Evolutionary conservation across 768 basidiomycete species (phyloP).

Genomic region (Floccularia luteovirens): DNA sequence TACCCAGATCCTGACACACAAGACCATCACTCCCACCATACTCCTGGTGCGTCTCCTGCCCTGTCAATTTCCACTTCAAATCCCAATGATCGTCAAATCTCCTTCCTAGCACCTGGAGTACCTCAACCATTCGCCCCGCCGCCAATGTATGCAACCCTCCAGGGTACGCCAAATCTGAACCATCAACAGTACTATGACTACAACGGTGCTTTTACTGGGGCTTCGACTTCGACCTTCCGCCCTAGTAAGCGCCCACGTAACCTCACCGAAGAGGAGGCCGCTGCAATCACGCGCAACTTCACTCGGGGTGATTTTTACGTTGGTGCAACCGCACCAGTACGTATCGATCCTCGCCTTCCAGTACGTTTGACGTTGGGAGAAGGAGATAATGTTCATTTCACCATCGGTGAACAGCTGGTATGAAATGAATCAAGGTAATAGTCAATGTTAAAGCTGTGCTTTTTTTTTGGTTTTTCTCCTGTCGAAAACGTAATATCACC

Average conservation of each 20-base stretch:
- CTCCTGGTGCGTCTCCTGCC: conserved; percentile 30
- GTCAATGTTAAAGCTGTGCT: too few species aligned
- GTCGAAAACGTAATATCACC: too few species aligned
- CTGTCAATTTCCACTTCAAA: conserved; percentile 7
- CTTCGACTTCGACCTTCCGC: conserved; percentile 73
- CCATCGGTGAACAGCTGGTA: conserved; percentile 36
- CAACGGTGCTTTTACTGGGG: conserved; percentile 57
- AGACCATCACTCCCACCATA: conserved; percentile 35
- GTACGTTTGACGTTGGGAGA: conserved; percentile 76
- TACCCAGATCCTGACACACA: conserved; percentile 73
- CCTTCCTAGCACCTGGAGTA: conserved; percentile 15
- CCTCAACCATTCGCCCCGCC: conserved; percentile 33
- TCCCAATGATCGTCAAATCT: conserved; percentile 7
- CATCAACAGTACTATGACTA: conserved; percentile 78
- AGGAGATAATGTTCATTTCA: conserved; percentile 73
- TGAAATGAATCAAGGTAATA: conserved; percentile 13
- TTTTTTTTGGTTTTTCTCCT: too few species aligned
- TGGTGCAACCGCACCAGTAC: conserved; percentile 72
- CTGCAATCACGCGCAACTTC: conserved; percentile 78
- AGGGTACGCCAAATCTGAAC: conserved; percentile 38
- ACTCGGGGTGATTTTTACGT: conserved; percentile 79
- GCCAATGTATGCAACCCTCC: conserved; percentile 41
- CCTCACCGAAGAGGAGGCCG: conserved; percentile 78
- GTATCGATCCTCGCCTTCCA: conserved; percentile 75
- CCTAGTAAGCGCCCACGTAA: conserved; percentile 72